phyloP scores from a whole-genome alignment of 2,329 filamentous ascomycete genomes.

The Cytospora chrysosperma region DNA sequence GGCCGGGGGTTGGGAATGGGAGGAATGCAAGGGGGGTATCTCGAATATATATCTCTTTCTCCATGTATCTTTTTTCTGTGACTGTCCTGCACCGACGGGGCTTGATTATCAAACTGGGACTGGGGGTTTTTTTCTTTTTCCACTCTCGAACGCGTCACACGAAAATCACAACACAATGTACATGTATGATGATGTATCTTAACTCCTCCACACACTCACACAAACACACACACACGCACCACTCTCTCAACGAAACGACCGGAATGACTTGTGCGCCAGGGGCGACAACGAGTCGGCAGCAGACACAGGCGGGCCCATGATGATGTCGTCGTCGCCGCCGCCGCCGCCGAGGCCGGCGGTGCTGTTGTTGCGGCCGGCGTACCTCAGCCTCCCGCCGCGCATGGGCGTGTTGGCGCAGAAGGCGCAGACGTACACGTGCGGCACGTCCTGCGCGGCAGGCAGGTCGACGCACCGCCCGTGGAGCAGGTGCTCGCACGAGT shows the following conservation, averaged over 20 bases:
- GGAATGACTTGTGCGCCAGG: conserved; percentile 45
- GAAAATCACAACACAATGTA: background rate
- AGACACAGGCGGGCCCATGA: conserved; percentile 31
- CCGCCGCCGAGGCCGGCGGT: background rate
- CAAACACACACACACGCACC: too few species aligned
- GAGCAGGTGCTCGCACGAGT: conserved; percentile 65
- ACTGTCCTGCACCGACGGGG: too few species aligned
- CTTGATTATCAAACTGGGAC: too few species aligned
- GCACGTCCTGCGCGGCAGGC: conserved; percentile 47
- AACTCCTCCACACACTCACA: background rate
- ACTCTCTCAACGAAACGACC: conserved; percentile 46
- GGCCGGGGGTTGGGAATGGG: too few species aligned
- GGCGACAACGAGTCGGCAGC: conserved; percentile 35
- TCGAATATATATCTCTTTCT: conserved; percentile 7
- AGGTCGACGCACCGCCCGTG: conserved; percentile 64
- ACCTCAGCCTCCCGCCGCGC: conserved; percentile 48
- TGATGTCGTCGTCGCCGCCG: background rate
- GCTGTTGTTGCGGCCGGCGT: conserved; percentile 36
- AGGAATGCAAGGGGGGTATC: conserved; percentile 14
- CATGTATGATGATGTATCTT: too few species aligned
- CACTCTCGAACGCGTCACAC: too few species aligned
- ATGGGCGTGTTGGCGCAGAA: conserved; percentile 62
- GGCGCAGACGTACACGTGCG: conserved; percentile 62
- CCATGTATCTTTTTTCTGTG: background rate
- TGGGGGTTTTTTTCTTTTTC: too few species aligned